Evolutionary conservation across 2,329 filamentous ascomycete species (phyloP).

Genomic region (Podosphaera xanthii): DNA sequence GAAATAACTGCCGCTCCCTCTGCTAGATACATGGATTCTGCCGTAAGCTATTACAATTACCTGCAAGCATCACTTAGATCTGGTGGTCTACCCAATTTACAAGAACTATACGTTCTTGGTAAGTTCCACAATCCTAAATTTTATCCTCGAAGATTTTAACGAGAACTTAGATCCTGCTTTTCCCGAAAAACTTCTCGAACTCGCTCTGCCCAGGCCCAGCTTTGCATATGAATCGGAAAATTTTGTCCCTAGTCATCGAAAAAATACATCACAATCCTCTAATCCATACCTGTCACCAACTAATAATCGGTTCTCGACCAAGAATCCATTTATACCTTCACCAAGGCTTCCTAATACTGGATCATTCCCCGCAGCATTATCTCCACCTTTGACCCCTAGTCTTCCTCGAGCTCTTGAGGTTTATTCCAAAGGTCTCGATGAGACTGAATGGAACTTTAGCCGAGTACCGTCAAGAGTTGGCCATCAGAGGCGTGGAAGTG

Average conservation of each 20-base stretch:
- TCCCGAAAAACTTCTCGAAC: conserved; percentile 47
- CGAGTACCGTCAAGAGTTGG: conserved; percentile 26
- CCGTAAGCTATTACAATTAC: conserved; percentile 57
- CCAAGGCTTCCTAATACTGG: conserved; percentile 4
- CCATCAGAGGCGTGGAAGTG: conserved; percentile 13
- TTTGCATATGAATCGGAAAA: conserved; percentile 21
- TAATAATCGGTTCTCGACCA: conserved; percentile 14
- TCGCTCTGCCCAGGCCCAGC: conserved; percentile 38
- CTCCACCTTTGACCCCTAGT: conserved; percentile 9
- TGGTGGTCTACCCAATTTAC: conserved; percentile 49
- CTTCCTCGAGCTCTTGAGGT: conserved; percentile 36
- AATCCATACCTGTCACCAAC: conserved; percentile 7
- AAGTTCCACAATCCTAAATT: neutral
- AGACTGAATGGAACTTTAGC: conserved; percentile 46
- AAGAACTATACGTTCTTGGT: conserved; percentile 54
- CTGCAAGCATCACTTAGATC: conserved; percentile 62
- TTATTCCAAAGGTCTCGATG: conserved; percentile 43
- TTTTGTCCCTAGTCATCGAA: conserved; percentile 6
- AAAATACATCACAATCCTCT: conserved; percentile 1
- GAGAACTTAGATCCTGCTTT: conserved; percentile 41
- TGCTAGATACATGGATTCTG: conserved; percentile 30
- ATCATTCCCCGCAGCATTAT: neutral
- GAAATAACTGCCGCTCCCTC: conserved; percentile 47
- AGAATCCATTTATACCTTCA: conserved; percentile 14
- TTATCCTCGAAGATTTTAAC: neutral